Base-by-base conservation (phyloP, 2,329 filamentous ascomycete genomes). In the Diaporthe ampelina region DNA sequence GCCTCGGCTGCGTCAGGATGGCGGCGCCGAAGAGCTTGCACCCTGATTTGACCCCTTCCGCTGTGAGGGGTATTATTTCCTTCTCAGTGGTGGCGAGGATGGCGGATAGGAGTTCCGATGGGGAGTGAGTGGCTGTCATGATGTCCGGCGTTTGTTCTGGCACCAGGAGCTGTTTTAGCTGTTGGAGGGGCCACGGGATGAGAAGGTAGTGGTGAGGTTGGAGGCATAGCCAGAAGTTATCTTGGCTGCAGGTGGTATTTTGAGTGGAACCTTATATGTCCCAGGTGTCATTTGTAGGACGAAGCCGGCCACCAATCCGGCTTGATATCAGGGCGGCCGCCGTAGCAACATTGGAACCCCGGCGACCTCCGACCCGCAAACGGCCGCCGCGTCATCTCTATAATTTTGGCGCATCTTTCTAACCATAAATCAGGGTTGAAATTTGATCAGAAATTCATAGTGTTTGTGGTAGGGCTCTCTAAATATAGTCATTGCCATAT, bases 1-100 rank as follows among this genome's bases (percentile, higher is more conserved):
- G 84, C 21, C 78, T 79, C 2, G 80, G 63, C 1, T 85, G 84
- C 10, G 83, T 82, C 5, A 91, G 82, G 74, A 91, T 87, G 13
- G 89, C 88, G 4, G 89, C 89, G 19, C 89, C 89, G 77, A 91
- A 91, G 48, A 91, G 81, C 77, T 91, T 91, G 80, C 84, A 87
- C 69, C 89, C 89, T 0, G 86, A 86, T 0, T 84, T 81, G 57
- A 91, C 87, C 48, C 88, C 88, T 11, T 80, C 76, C 0, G 79
- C 80, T 0, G 89, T 90, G 29, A 90, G 83, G 0, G 88, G 88
- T 50, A 90, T 83, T 59, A 91, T 87, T 52, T 82, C 78, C 3
- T 82, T 57, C 78, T 89, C 87, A 21, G 86, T 84, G 1, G 83
- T 81, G 37, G 77, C 75, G 50, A 89, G 84, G 29, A 89, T 80